These are phyloP conservation scores for Saposhnikovia divaricata DNA, from an alignment of 129 eudicot genomes.

Conservation along the genomic window DNA sequence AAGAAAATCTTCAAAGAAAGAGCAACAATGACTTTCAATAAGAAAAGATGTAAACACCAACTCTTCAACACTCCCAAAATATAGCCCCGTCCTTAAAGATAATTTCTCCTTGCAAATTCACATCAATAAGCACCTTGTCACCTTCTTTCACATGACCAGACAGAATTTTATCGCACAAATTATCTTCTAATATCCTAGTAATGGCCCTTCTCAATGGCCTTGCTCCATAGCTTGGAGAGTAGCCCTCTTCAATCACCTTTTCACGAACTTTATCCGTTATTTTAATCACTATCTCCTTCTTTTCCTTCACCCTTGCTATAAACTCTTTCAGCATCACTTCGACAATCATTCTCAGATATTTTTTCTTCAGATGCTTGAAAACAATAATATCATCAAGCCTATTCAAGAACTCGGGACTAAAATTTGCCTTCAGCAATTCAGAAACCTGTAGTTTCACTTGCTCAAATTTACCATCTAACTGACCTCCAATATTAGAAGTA, in stretches of 20 bases:
- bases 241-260: constrained; percentile 40
- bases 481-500: constrained; percentile 43
- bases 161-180: constrained; percentile 36
- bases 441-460: constrained; percentile 26
- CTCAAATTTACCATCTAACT: constrained; percentile 21
- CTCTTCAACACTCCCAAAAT: not conserved
- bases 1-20: not conserved
- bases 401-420: constrained; percentile 38
- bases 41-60: not conserved
- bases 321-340: constrained; percentile 39
- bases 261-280: constrained; percentile 27
- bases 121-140: constrained; percentile 12
- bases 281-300: constrained; percentile 27
- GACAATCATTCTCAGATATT: constrained; percentile 26
- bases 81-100: not conserved
- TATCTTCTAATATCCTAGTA: constrained; percentile 40
- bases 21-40: not conserved
- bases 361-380: constrained; percentile 26
- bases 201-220: constrained; percentile 51
- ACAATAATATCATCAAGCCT: constrained; percentile 36
- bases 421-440: constrained; percentile 27
- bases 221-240: constrained; percentile 38
- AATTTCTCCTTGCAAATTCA: not conserved
- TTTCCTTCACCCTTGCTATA: constrained; percentile 24
- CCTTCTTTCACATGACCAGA: constrained; percentile 35